These are phyloP conservation scores for Diaporthe vexans DNA, from an alignment of 2,329 filamentous ascomycete genomes.

Conservation along the genomic window DNA sequence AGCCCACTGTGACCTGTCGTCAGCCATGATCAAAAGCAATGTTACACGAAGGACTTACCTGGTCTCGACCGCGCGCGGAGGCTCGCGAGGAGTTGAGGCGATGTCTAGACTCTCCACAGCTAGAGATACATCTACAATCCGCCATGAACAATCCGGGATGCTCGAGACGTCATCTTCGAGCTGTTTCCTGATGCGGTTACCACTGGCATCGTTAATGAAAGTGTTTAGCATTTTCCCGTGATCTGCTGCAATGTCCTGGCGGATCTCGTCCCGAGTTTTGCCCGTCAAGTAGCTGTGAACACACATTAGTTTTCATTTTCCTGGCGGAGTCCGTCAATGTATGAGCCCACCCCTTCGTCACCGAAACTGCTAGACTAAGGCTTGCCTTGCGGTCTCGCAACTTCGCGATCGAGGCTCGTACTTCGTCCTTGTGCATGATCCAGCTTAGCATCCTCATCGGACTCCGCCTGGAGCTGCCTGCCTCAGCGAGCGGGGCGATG, in stretches of 20 bases:
- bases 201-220: background rate
- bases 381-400: slow-evolving; percentile 18
- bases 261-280: background rate
- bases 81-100: background rate
- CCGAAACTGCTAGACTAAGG: background rate
- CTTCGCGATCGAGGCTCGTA: slow-evolving; percentile 8
- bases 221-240: background rate
- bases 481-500: background rate
- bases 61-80: background rate
- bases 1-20: background rate
- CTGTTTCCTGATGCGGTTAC: background rate
- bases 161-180: slow-evolving; percentile 11
- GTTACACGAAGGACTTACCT: background rate
- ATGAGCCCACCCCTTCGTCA: background rate
- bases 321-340: background rate
- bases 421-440: slow-evolving; percentile 18
- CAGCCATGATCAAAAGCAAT: background rate
- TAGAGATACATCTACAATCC: background rate
- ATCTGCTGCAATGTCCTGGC: slow-evolving; percentile 1
- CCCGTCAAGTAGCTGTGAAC: background rate
- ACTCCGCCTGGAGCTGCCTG: background rate
- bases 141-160: background rate
- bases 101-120: background rate
- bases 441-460: slow-evolving; percentile 12
- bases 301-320: background rate